Conservation (phyloP, 2,329 filamentous ascomycete species). For the Lachnellula hyalina region DNA sequence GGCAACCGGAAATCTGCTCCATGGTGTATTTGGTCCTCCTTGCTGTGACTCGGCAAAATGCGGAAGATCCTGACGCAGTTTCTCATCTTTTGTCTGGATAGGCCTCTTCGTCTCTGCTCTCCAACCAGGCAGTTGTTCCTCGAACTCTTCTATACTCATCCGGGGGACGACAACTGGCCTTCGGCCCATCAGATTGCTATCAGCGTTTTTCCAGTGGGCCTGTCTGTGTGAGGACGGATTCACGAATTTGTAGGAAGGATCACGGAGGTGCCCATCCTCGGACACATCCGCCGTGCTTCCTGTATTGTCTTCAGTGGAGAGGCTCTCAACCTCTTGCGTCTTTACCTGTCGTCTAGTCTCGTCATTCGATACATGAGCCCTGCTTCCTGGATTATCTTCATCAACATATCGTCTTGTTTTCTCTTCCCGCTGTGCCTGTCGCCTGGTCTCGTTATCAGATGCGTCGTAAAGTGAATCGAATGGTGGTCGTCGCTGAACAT, state of each 20-base stretch:
- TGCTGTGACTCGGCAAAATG: background rate
- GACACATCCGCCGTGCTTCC: background rate
- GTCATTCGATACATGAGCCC: background rate
- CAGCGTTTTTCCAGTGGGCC: background rate
- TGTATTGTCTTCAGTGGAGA: background rate
- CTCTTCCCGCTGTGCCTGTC: no score
- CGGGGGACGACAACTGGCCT: background rate
- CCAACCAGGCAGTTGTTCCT: background rate
- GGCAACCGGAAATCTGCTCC: background rate
- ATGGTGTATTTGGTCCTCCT: background rate
- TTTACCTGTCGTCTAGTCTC: background rate
- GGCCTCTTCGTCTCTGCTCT: background rate
- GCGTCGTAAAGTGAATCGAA: background rate
- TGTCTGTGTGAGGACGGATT: background rate
- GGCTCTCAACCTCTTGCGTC: background rate
- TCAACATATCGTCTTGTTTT: no score
- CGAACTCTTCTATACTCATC: background rate
- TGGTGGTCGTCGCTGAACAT: background rate
- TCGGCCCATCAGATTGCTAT: background rate
- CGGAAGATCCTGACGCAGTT: background rate
- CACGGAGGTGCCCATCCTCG: background rate
- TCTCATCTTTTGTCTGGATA: background rate
- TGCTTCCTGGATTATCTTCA: background rate
- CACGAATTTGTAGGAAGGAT: background rate
- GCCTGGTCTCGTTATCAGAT: background rate